Evolutionary conservation across 2,329 filamentous ascomycete genomes (phyloP), one percentile per base, ranked within the genome.

Genomic region (Thielaviopsis cerberus): DNA sequence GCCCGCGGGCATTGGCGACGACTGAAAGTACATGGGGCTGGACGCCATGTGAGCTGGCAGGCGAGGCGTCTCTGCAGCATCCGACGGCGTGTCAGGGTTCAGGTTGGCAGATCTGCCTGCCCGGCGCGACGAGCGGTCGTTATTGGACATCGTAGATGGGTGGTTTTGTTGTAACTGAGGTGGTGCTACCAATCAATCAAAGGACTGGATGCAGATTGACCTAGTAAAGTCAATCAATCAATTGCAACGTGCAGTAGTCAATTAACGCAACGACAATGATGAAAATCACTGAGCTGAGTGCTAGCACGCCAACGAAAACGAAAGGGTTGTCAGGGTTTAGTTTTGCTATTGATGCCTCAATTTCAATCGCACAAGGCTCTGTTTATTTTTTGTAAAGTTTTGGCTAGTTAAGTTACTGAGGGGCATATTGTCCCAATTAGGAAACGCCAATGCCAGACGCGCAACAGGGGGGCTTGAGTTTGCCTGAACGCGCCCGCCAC

Each of bases 1-100:
- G 34, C 26, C 65, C 15, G 65, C 64, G 22, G 63, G 64, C 1
- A 73, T 71, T 6, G 75, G 73, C 10, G 74, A 72, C 1, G 75
- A 80, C 64, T 78, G 80, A 70, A 83, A 94, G 70, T 87, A 86
- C 63, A 95, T 76, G 48, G 90, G 90, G 60, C 89, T 94, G 3
- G 88, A 92, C 4, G 80, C 79, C 62, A 83, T 73, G 64, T 76
- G 74, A 11, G 53, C 41, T 13, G 56, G 55, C 4, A 61, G 53
- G 15, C 50, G 45, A 6, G 59, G 59, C 17, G 59, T 58, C 23
- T 61, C 59, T 11, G 59, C 59, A 4, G 53, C 54, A 50, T 58
- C 51, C 1, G 59, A 61, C 3, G 59, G 56, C 20, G 53, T 61
- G 41, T 41, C 51, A n/a, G 56, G 56, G 51, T 51, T 58, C 52